Conservation (phyloP, 768 basidiomycete genomes). For the Roridomyces roridus region DNA sequence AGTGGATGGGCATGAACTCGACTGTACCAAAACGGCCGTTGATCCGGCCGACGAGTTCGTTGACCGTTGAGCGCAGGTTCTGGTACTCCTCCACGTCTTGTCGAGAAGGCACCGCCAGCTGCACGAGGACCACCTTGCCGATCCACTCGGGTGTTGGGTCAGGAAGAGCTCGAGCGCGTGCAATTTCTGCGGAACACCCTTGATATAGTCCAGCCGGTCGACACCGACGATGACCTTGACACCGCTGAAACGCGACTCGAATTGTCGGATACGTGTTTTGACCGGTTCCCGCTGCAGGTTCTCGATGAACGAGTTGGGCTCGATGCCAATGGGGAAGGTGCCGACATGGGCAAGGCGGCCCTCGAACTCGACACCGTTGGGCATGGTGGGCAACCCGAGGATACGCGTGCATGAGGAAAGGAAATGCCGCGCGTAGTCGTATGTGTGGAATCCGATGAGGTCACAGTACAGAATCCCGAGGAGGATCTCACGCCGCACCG, state of each 20-base stretch:
- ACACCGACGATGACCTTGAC: conserved; percentile 99
- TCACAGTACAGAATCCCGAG: conserved; percentile 96
- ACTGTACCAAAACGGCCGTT: conserved; percentile 99
- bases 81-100: conserved; percentile 99
- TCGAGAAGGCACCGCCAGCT: conserved; percentile 95
- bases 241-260: conserved; percentile 91
- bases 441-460: conserved; percentile 99
- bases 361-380: conserved; percentile 96
- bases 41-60: conserved; percentile 97
- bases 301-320: conserved; percentile 91
- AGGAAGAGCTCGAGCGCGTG: conserved; percentile 97
- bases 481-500: conserved; percentile 97
- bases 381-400: conserved; percentile 93
- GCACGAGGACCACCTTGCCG: conserved; percentile 96
- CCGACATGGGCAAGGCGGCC: conserved; percentile 96
- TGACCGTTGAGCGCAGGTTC: conserved; percentile 92
- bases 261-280: conserved; percentile 76
- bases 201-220: conserved; percentile 98
- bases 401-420: conserved; percentile 98
- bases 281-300: conserved; percentile 83
- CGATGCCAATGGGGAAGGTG: conserved; percentile 99
- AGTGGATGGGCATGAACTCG: conserved; percentile 99
- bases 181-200: conserved; percentile 98
- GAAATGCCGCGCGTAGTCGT: conserved; percentile 99
- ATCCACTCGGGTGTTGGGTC: conserved; percentile 99